These are phyloP conservation scores for Calocera viscosa DNA, from an alignment of 768 basidiomycete species.

Conservation along the genomic window DNA sequence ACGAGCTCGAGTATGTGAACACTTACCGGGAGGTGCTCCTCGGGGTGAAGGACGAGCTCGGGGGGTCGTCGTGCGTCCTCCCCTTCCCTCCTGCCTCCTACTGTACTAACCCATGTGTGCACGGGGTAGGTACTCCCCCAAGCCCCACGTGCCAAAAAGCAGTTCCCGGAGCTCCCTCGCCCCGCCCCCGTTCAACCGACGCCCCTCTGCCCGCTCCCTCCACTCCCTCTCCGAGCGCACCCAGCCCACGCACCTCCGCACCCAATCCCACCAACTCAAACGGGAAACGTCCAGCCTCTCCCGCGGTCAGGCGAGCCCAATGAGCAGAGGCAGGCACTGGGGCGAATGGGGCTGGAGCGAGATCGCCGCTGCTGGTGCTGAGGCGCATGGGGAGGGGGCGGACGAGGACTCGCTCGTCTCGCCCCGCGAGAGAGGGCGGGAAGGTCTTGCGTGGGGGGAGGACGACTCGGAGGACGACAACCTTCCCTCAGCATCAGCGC, in stretches of 20 bases:
- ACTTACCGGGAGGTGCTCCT: background rate
- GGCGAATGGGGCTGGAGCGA: background rate
- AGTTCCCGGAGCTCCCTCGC: background rate
- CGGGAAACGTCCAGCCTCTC: background rate
- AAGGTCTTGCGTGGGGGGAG: no score
- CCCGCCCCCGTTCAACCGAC: background rate
- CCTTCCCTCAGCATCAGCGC: background rate
- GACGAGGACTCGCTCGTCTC: background rate
- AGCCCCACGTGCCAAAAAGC: background rate
- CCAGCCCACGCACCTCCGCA: background rate
- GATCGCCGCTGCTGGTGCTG: background rate
- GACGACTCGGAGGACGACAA: no score
- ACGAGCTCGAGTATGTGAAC: background rate
- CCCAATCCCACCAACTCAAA: background rate
- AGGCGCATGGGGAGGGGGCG: background rate
- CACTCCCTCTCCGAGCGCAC: background rate
- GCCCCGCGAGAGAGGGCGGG: no score
- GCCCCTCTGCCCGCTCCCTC: background rate
- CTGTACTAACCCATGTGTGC: no score
- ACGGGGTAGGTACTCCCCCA: background rate
- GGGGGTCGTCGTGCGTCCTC: no score
- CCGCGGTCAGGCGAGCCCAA: background rate
- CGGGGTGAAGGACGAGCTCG: background rate
- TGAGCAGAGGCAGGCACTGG: background rate
- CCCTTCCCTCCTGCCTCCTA: no score